These are phyloP conservation scores for Xylariaceae sp. DNA, from an alignment of 2,329 filamentous ascomycete species.

Conservation along the genomic window DNA sequence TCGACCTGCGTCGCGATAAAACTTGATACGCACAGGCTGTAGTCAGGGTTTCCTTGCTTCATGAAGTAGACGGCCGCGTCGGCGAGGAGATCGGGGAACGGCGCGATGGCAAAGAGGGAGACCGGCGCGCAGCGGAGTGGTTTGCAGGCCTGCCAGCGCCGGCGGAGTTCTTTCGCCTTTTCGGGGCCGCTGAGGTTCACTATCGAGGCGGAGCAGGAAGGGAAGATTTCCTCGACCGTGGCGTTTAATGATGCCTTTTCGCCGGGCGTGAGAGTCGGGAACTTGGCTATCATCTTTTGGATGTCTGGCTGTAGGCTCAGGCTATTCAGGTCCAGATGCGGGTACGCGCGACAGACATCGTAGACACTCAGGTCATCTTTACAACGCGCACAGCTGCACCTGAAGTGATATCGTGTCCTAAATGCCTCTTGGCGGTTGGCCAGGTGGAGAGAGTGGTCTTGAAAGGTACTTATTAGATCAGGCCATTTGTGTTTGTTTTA, in stretches of 20 bases:
- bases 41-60: constrained; percentile 37
- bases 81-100: constrained; percentile 41
- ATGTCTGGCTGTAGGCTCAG: constrained; percentile 42
- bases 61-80: constrained; percentile 42
- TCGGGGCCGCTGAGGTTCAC: constrained; percentile 4
- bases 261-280: constrained; percentile 26
- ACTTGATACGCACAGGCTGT: constrained; percentile 42
- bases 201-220: constrained; percentile 23
- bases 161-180: constrained; percentile 27
- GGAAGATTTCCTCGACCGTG: constrained; percentile 31
- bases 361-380: constrained; percentile 48
- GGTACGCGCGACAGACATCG: constrained; percentile 41
- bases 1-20: constrained; percentile 45
- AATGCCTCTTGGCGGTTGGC: constrained; percentile 40
- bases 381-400: constrained; percentile 47
- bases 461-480: constrained; percentile 7
- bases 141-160: constrained; percentile 35
- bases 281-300: constrained; percentile 28
- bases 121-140: constrained; percentile 35
- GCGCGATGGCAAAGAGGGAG: constrained; percentile 47
- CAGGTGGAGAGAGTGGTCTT: constrained; percentile 45
- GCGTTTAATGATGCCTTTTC: constrained; percentile 20
- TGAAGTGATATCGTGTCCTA: constrained; percentile 44
- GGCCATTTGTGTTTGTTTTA: background rate
- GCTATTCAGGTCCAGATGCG: constrained; percentile 39